A percentile compares a stretch with the other conserved stretches of the same genome.
Conservation (phyloP, 495 filamentous ascomycete species). For the Neurospora hispaniola region DNA sequence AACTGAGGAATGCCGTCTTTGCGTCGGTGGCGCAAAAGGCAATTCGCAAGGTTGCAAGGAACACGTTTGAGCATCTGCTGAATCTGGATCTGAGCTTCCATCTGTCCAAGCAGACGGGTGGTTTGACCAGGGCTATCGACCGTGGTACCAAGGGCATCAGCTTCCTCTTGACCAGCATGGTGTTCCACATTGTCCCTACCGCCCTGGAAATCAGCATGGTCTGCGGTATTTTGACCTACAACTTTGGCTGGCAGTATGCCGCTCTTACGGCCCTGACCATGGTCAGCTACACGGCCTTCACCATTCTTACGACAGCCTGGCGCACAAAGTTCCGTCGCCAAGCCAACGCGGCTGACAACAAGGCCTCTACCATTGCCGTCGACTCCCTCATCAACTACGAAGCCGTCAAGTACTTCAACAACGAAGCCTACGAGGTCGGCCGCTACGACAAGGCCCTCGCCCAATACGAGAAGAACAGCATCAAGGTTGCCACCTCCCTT, state of each 20-base stretch:
- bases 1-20: conserved; percentile 90
- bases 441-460: conserved; percentile 83
- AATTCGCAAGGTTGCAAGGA: conserved; percentile 79
- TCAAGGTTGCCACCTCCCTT: conserved; percentile 90
- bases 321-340: conserved; percentile 90
- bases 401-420: conserved; percentile 99
- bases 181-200: conserved; percentile 93
- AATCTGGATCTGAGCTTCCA: conserved; percentile 90
- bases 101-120: conserved; percentile 85
- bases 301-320: conserved; percentile 92
- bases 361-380: conserved; percentile 87
- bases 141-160: conserved; percentile 96
- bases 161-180: conserved; percentile 93
- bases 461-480: conserved; percentile 83
- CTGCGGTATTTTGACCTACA: conserved; percentile 86
- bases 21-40: conserved; percentile 95
- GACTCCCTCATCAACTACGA: conserved; percentile 98
- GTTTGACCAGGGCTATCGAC: conserved; percentile 88
- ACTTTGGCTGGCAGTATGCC: conserved; percentile 86
- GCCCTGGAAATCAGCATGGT: conserved; percentile 91
- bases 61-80: conserved; percentile 86
- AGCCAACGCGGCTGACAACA: conserved; percentile 93
- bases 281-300: conserved; percentile 88
- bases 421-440: conserved; percentile 84
- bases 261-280: conserved; percentile 85